These are phyloP conservation scores for Penicillium sp. DNA, from an alignment of 2,329 filamentous ascomycete species.

Conservation along the genomic window DNA sequence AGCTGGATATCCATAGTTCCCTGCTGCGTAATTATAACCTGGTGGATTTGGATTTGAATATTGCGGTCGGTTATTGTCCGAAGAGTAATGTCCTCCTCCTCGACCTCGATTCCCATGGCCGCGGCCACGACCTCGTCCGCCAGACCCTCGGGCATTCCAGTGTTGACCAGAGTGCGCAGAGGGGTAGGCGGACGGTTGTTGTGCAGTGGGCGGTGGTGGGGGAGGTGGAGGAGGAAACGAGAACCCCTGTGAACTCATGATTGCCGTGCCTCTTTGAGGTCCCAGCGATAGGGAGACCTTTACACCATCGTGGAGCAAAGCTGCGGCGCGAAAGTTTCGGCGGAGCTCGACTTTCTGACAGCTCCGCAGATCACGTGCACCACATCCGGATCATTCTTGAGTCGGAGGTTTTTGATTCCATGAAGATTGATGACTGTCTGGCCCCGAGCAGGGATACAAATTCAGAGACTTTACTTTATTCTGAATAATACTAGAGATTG, in stretches of 20 bases:
- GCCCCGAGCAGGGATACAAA: background rate
- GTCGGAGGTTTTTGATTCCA: conserved; percentile 20
- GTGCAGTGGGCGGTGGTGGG: conserved; percentile 43
- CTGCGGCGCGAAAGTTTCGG: conserved; percentile 21
- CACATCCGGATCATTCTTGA: conserved; percentile 15
- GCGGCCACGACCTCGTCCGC: conserved; percentile 44
- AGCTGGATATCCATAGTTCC: conserved; percentile 41
- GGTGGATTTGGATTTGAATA: conserved; percentile 35
- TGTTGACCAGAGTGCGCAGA: conserved; percentile 37
- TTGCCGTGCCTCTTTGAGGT: conserved; percentile 34
- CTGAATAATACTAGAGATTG: background rate
- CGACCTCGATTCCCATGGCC: conserved; percentile 42
- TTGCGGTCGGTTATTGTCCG: conserved; percentile 26
- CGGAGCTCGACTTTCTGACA: conserved; percentile 27
- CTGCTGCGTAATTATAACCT: conserved; percentile 37
- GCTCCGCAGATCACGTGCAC: conserved; percentile 24
- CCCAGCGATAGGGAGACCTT: conserved; percentile 35
- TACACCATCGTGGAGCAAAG: conserved; percentile 31
- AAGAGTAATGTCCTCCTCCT: conserved; percentile 31
- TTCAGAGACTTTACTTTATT: background rate
- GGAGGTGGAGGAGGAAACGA: conserved; percentile 55
- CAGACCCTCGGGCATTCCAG: conserved; percentile 35
- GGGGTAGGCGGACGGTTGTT: conserved; percentile 31
- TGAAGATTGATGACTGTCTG: background rate
- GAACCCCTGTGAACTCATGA: conserved; percentile 52